Conservation (phyloP, 2,329 filamentous ascomycete genomes). For the Fusarium phyllophilum region DNA sequence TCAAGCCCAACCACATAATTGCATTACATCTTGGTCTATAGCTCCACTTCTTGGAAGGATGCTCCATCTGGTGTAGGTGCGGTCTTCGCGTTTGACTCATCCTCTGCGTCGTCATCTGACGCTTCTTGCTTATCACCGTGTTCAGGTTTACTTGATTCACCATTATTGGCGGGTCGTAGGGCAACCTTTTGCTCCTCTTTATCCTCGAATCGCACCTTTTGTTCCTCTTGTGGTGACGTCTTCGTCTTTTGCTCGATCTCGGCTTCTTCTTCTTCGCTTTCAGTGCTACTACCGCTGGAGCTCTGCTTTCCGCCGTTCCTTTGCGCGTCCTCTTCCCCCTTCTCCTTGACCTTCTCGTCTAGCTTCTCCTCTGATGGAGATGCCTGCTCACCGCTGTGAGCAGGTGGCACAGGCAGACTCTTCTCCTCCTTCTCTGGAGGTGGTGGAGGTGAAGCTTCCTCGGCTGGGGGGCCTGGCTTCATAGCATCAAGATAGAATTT, state of each 20-base stretch:
- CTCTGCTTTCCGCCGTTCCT: slow-evolving; percentile 32
- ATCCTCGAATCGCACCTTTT: slow-evolving; percentile 67
- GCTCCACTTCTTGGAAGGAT: slow-evolving; percentile 72
- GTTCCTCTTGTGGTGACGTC: slow-evolving; percentile 56
- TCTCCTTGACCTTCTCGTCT: slow-evolving; percentile 40
- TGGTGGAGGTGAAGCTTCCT: slow-evolving; percentile 46
- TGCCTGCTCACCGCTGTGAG: slow-evolving; percentile 36
- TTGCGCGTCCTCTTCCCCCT: slow-evolving; percentile 40
- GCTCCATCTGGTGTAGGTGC: slow-evolving; percentile 63
- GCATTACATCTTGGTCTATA: slow-evolving; percentile 51
- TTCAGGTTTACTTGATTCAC: slow-evolving; percentile 46
- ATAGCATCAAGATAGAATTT: slow-evolving; percentile 94
- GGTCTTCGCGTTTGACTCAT: slow-evolving; percentile 52
- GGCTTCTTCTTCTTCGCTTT: slow-evolving; percentile 40
- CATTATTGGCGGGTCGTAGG: slow-evolving; percentile 53
- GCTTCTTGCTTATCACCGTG: slow-evolving; percentile 47
- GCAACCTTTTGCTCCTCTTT: slow-evolving; percentile 65
- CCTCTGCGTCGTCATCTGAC: slow-evolving; percentile 47
- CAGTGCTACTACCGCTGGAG: slow-evolving; percentile 31
- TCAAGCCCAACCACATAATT: slow-evolving; percentile 2
- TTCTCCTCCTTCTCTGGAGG: slow-evolving; percentile 49
- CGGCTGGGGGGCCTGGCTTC: slow-evolving; percentile 56
- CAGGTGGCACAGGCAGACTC: slow-evolving; percentile 43
- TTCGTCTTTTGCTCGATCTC: slow-evolving; percentile 52
- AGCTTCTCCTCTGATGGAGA: slow-evolving; percentile 44